A percentile compares a stretch with the other conserved stretches of the same genome.
These are phyloP conservation scores for Phytophthora macrochlamydospora DNA, from an alignment of 352 stramenopile genomes.

Conservation along the genomic window DNA sequence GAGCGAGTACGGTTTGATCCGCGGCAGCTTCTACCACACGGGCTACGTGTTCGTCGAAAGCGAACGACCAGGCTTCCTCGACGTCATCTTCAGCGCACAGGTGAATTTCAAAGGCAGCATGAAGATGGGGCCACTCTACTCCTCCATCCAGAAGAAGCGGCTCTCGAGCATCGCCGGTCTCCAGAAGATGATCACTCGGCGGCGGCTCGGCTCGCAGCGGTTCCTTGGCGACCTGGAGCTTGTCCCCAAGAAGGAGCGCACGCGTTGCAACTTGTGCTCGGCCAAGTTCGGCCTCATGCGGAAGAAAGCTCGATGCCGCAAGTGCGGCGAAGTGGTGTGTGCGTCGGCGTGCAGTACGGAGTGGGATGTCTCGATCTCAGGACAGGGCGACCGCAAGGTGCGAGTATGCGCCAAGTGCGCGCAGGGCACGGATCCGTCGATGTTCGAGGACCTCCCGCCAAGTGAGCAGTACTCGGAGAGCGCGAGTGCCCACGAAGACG, in stretches of 20 bases:
- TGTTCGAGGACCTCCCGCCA: slow-evolving; percentile 28
- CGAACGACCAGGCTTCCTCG: slow-evolving; percentile 58
- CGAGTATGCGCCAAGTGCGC: slow-evolving; percentile 67
- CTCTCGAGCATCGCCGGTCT: slow-evolving; percentile 53
- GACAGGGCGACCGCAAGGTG: slow-evolving; percentile 51
- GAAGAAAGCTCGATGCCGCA: slow-evolving; percentile 68
- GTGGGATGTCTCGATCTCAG: slow-evolving; percentile 57
- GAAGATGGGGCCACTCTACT: slow-evolving; percentile 49
- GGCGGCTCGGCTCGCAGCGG: slow-evolving; percentile 49
- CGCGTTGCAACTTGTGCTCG: slow-evolving; percentile 63
- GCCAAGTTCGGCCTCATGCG: slow-evolving; percentile 65
- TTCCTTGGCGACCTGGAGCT: slow-evolving; percentile 77
- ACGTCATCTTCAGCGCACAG: slow-evolving; percentile 67
- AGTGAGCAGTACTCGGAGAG: slow-evolving; percentile 40
- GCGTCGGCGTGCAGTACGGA: slow-evolving; percentile 54
- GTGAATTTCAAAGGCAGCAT: slow-evolving; percentile 72
- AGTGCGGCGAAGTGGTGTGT: slow-evolving; percentile 80
- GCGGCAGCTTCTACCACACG: slow-evolving; percentile 72
- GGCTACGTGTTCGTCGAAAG: slow-evolving; percentile 79
- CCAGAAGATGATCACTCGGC: slow-evolving; percentile 52
- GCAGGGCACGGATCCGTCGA: slow-evolving; percentile 33
- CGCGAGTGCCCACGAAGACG: slow-evolving; percentile 36
- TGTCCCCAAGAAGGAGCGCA: slow-evolving; percentile 58
- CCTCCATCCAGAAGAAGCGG: slow-evolving; percentile 60
- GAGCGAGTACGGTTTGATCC: slow-evolving; percentile 51